phyloP scores from a whole-genome alignment of 2,329 filamentous ascomycete genomes.

The Colletotrichum theobromicola region DNA sequence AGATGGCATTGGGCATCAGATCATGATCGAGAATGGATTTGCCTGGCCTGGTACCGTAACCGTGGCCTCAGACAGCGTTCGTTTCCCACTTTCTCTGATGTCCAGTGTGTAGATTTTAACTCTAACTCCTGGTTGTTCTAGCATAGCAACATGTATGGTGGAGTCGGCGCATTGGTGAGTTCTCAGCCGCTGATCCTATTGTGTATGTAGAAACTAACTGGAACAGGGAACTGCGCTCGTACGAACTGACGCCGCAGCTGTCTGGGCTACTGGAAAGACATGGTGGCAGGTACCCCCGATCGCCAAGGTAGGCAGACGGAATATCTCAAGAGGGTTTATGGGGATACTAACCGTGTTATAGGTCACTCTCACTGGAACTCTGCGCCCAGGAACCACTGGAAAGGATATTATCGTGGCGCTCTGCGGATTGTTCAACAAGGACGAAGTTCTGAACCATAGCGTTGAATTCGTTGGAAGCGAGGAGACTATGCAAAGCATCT shows the following conservation, averaged over 20 bases:
- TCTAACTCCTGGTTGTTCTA: background rate
- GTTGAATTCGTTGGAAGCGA: conserved; percentile 87
- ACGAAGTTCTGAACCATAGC: conserved; percentile 89
- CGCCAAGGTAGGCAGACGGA: conserved; percentile 61
- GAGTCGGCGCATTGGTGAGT: conserved; percentile 54
- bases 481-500: conserved; percentile 75
- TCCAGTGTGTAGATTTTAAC: accelerated
- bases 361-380: conserved; percentile 69
- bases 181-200: accelerated
- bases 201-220: accelerated
- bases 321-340: accelerated
- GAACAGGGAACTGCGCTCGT: conserved; percentile 78
- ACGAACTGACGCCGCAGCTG: conserved; percentile 82
- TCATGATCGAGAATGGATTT: conserved; percentile 87
- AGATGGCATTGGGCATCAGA: conserved; percentile 83
- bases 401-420: conserved; percentile 95
- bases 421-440: conserved; percentile 83
- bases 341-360: background rate
- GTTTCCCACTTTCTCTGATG: accelerated
- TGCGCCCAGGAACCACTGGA: conserved; percentile 83
- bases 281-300: conserved; percentile 93
- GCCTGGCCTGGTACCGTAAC: conserved; percentile 83
- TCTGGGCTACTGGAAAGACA: conserved; percentile 82
- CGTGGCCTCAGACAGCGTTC: conserved; percentile 72
- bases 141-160: conserved; percentile 85